Evolutionary conservation across 139 green algal species (phyloP), one percentile per base, ranked within the genome.

Genomic region (Edaphochlamys debaryana): DNA sequence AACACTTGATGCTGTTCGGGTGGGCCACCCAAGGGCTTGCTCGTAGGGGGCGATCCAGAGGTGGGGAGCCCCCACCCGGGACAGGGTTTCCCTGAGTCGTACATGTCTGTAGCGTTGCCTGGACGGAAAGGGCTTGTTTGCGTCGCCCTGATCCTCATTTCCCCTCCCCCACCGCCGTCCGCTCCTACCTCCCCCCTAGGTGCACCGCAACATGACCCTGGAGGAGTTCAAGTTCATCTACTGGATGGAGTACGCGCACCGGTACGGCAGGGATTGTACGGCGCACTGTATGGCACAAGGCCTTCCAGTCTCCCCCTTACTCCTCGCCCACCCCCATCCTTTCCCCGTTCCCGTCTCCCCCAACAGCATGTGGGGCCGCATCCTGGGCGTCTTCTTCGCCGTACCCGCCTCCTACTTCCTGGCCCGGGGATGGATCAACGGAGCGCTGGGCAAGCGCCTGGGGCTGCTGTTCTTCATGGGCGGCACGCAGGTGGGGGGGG

Each of bases 181-280:
- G n/a, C 34, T 19, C 45, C n/a, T 45, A 17, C 37, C 0, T 3
- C 54, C 1, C 32, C 32, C 41, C 3, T 64, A 86, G 69, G 91
- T 98, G 30, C 98, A 99, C 87, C 85, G 79, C 19, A 82, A 91
- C 85, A 99, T 99, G 95, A 94, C 63, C 17, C 79, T 99, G 32
- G 93, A 98, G 0, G 97, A 99, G 79, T 99, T 99, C 92, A 99
- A 99, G 88, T 98, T 98, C 91, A 99, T 99, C 60, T 99, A 97
- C 89, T 98, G 94, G 93, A 98, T 99, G 97, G 98, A 99, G 94
- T 99, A 97, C 81, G 95, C 81, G 29, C 98, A 99, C 89, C 45
- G 45, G 45, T 54, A 54, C 45, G 45, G 45, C 45, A 22, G 45
- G 11, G 9, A 13, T 54, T 22, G 11, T 9, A 54, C 45, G 9